Conservation (phyloP, 106 monocot genomes). For the Acorus gramineus region DNA sequence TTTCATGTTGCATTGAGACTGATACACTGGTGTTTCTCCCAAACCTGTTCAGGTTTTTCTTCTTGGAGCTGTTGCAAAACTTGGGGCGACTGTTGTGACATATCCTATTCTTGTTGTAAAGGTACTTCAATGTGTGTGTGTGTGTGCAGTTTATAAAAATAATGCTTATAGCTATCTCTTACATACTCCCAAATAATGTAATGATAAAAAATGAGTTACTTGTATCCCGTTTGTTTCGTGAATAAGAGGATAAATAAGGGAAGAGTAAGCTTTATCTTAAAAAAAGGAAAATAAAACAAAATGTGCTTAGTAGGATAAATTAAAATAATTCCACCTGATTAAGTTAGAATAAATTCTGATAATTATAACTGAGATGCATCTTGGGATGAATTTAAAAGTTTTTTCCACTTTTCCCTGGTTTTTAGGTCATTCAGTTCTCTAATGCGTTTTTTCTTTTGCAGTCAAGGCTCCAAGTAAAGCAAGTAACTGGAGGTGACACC, state of each 20-base stretch:
- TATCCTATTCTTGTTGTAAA: constrained; percentile 70
- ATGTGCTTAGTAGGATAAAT: no score
- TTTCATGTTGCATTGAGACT: no score
- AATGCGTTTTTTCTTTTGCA: constrained; percentile 14
- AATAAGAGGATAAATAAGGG: no score
- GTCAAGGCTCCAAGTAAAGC: constrained; percentile 67
- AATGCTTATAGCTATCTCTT: background rate
- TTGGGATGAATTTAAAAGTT: no score
- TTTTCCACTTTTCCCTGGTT: background rate
- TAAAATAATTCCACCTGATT: no score
- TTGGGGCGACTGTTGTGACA: constrained; percentile 70
- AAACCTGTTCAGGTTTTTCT: constrained; percentile 54
- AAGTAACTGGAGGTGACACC: constrained; percentile 27
- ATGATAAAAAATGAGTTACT: no score
- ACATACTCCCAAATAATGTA: background rate
- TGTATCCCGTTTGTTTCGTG: no score
- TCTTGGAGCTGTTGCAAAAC: constrained; percentile 91
- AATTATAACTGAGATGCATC: no score
- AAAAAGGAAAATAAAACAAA: no score
- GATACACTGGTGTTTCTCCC: no score
- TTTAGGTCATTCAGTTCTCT: background rate
- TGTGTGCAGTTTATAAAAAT: background rate
- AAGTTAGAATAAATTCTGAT: no score
- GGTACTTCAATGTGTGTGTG: constrained; percentile 12
- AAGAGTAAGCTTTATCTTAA: no score